These are phyloP conservation scores for Gaertneriomyces semiglobifer DNA, from an alignment of 192 early-diverging fungal species.

Conservation along the genomic window DNA sequence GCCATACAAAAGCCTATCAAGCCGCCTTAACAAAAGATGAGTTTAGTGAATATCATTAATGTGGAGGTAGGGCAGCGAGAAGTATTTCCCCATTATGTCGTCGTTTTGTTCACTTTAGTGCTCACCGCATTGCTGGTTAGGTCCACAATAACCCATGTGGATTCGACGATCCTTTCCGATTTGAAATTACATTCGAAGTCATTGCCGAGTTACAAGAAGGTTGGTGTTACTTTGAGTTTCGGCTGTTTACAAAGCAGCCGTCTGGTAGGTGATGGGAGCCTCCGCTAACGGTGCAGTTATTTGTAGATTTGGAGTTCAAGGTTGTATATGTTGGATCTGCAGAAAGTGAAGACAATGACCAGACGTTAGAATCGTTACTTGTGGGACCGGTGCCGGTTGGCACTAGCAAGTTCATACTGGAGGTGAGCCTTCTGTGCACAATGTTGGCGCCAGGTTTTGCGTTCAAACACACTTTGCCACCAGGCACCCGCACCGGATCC, in stretches of 20 bases:
- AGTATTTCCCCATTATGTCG: neutral
- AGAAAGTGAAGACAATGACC: constrained; percentile 79
- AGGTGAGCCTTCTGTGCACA: constrained; percentile 49
- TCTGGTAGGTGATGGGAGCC: neutral
- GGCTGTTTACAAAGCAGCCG: neutral
- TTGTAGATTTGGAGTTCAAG: constrained; percentile 90
- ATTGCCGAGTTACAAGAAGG: constrained; percentile 80
- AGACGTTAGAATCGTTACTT: constrained; percentile 89
- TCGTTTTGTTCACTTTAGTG: neutral
- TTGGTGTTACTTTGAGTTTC: constrained; percentile 33
- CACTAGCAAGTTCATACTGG: constrained; percentile 88
- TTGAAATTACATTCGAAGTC: constrained; percentile 98
- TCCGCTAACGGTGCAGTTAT: neutral
- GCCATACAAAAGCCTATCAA: too few species aligned
- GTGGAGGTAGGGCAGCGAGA: constrained; percentile 17
- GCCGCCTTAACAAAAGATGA: constrained; percentile 7
- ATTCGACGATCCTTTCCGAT: constrained; percentile 78
- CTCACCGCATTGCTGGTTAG: constrained; percentile 24
- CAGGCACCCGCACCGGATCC: constrained; percentile 59
- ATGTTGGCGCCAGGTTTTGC: neutral
- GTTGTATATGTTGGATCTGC: constrained; percentile 87
- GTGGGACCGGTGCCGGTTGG: constrained; percentile 96
- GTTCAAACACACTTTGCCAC: neutral
- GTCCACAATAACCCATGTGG: constrained; percentile 80
- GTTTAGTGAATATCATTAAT: constrained; percentile 33